These are phyloP conservation scores for Scedosporium boydii DNA, from an alignment of 2,329 filamentous ascomycete species.

Conservation along the genomic window DNA sequence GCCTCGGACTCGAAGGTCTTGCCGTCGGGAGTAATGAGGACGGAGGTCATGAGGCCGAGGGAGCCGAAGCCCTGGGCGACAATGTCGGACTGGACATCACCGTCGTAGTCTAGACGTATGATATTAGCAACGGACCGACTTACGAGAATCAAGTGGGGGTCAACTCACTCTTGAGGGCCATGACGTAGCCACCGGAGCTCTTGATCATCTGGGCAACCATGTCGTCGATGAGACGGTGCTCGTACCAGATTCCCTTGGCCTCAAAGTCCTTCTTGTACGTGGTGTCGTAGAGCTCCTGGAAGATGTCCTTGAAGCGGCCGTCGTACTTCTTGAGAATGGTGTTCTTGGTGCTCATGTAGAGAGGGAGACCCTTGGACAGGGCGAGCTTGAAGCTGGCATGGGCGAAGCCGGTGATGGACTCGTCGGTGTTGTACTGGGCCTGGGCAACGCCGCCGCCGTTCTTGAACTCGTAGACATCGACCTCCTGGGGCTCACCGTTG, in stretches of 20 bases:
- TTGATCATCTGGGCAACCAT: constrained; percentile 99
- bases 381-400: constrained; percentile 97
- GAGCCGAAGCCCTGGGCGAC: constrained; percentile 97
- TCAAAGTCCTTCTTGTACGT: constrained; percentile 85
- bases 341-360: constrained; percentile 99
- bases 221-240: constrained; percentile 98
- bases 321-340: constrained; percentile 99
- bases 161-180: constrained; percentile 88
- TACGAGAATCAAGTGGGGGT: too few species aligned
- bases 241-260: constrained; percentile 92
- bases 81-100: constrained; percentile 97
- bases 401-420: constrained; percentile 89
- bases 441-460: constrained; percentile 80
- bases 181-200: constrained; percentile 90
- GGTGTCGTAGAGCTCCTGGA: constrained; percentile 89
- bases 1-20: constrained; percentile 97
- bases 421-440: constrained; percentile 97
- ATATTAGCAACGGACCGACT: too few species aligned
- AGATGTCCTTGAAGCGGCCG: constrained; percentile 98
- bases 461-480: constrained; percentile 87
- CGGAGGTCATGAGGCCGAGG: constrained; percentile 95
- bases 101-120: constrained; percentile 71
- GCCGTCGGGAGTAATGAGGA: constrained; percentile 92
- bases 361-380: constrained; percentile 73
- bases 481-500: constrained; percentile 69